Base-by-base conservation (phyloP, 306 rosid species). In the Sicyos edulis region DNA sequence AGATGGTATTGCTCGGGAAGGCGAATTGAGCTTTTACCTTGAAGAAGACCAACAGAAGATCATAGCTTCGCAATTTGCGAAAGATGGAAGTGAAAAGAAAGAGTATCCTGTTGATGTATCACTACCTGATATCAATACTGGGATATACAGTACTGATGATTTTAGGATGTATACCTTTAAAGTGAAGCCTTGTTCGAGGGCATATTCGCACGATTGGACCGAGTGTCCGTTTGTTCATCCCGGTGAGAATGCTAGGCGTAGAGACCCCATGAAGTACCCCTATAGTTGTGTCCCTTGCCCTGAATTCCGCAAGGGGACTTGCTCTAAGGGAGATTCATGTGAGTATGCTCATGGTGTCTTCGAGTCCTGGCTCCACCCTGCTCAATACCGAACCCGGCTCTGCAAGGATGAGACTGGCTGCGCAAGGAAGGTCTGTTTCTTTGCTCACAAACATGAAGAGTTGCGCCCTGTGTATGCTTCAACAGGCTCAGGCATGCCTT, bases 281-380 rank as follows among this genome's bases (percentile, higher is more conserved):
- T 95, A 95, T 50, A 95, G 95, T 86, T 95, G 99, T 29, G 99
- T 95, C 29, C 99, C 99, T 4, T 95, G 99, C 91, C 99, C 96
- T 0, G 99, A 95, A 77, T 95, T 95, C 71, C 96, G 99, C 20
- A 95, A 95, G 76, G 97, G 97, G 44, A 19, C 95, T 3, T 95
- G 99, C 82, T 89, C 80, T 63, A 95, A 95, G 81, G 96, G 83
- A 1, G 99, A 95, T 79, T 77, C 90, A 34, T 95, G 99, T 22
- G 99, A 95, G 75, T 95, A 95, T 58, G 97, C 99, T 6, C 99
- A 95, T 56, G 99, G 99, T 57, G 99, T 95, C 55, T 95, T 95
- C 0, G 99, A 95, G 86, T 95, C 99, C 6, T 95, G 99, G 99
- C 96, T 95, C 21, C 99, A 95, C 71, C 99, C 99, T 70, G 97